phyloP scores from a whole-genome alignment of 495 filamentous ascomycete species.

The Lasiosphaeriaceae sp. region DNA sequence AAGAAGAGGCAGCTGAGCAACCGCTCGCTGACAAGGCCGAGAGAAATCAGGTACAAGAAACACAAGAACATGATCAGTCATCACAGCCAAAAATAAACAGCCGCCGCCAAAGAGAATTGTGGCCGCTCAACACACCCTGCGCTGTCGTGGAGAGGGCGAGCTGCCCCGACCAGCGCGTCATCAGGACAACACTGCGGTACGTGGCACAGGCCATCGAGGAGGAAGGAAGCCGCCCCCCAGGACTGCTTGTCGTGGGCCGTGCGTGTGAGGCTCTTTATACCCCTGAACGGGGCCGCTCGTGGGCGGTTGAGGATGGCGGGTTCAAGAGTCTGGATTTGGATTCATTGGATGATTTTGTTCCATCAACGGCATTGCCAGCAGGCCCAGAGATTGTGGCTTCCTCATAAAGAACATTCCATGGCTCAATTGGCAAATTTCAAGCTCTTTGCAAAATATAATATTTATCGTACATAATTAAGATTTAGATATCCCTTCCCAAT shows the following conservation, averaged over 20 bases:
- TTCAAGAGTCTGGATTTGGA: conserved; percentile 62
- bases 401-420: no score
- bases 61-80: not conserved
- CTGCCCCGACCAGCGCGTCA: conserved; percentile 90
- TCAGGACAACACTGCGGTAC: conserved; percentile 75
- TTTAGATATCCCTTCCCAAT: no score
- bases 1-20: conserved; percentile 25
- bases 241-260: conserved; percentile 80
- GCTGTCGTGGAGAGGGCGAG: conserved; percentile 92
- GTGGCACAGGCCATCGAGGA: conserved; percentile 82
- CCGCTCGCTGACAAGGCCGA: not conserved
- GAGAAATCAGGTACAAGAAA: not conserved
- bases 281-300: conserved; percentile 52
- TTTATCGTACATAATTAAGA: no score
- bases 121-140: conserved; percentile 66
- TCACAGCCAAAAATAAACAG: conserved; percentile 14
- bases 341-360: no score
- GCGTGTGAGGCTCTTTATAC: conserved; percentile 74
- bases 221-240: conserved; percentile 84
- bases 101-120: conserved; percentile 26
- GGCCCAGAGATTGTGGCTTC: no score
- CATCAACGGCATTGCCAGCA: no score
- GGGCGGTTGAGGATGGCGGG: conserved; percentile 82
- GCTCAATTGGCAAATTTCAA: no score
- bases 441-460: no score